A percentile compares a stretch with the other conserved stretches of the same genome.
phyloP scores from a whole-genome alignment of 345 rosid genomes.

The Pugionium dolabratum region DNA sequence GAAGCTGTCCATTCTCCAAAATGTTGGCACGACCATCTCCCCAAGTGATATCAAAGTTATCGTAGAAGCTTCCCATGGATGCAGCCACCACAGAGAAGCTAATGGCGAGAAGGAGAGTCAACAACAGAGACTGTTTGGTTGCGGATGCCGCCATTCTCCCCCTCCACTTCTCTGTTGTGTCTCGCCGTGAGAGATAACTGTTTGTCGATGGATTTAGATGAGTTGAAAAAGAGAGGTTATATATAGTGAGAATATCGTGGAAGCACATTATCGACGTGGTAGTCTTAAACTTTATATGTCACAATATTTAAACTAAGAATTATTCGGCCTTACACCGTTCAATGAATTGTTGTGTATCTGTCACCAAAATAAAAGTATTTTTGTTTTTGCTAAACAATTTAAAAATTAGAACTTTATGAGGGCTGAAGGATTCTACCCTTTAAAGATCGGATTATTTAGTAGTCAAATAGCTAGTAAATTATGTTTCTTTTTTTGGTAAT shows the following conservation, averaged over 20 bases:
- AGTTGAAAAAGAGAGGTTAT: slow-evolving; percentile 10
- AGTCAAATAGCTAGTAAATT: slow-evolving; percentile 1
- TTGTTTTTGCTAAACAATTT: background rate
- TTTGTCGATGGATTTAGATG: slow-evolving; percentile 21
- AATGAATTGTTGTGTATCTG: slow-evolving; percentile 4
- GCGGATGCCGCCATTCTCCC: slow-evolving; percentile 17
- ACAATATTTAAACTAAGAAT: slow-evolving; percentile 21
- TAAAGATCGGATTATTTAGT: background rate
- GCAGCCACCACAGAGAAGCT: slow-evolving; percentile 35
- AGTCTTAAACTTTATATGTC: slow-evolving; percentile 32
- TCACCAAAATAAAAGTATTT: background rate
- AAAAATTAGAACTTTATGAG: background rate
- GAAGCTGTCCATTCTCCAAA: slow-evolving; percentile 45
- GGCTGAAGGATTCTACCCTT: slow-evolving; percentile 1
- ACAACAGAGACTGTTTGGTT: slow-evolving; percentile 30
- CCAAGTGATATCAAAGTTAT: slow-evolving; percentile 47
- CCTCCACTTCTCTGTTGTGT: slow-evolving; percentile 16
- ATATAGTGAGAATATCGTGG: slow-evolving; percentile 38
- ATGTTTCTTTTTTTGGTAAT: no score
- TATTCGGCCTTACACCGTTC: slow-evolving; percentile 18
- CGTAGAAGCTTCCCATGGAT: slow-evolving; percentile 43
- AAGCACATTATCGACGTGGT: slow-evolving; percentile 43
- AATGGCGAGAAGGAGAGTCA: slow-evolving; percentile 21
- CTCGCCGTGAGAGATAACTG: slow-evolving; percentile 18
- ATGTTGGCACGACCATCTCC: slow-evolving; percentile 51